Conservation (phyloP, 2,329 filamentous ascomycete species). For the Zalaria obscura region DNA sequence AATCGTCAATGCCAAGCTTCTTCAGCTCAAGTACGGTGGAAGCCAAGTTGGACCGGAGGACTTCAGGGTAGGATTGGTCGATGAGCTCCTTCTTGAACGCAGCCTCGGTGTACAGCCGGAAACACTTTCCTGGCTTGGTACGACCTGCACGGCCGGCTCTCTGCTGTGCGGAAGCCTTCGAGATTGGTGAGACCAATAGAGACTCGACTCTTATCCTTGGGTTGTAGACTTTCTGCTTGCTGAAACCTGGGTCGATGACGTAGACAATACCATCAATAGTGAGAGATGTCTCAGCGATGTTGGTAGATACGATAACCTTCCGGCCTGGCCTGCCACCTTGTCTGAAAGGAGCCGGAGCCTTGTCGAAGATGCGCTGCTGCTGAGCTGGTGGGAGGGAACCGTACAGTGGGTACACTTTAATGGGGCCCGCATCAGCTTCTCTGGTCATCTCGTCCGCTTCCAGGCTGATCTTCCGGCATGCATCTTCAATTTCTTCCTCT, state of each 20-base stretch:
- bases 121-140: constrained; percentile 96
- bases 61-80: constrained; percentile 92
- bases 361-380: constrained; percentile 91
- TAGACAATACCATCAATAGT: constrained; percentile 99
- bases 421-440: constrained; percentile 80
- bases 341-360: constrained; percentile 58
- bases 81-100: constrained; percentile 98
- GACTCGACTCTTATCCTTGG: constrained; percentile 93
- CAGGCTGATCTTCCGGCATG: constrained; percentile 76
- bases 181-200: constrained; percentile 92
- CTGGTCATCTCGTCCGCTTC: constrained; percentile 85
- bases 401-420: constrained; percentile 87
- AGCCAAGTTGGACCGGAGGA: constrained; percentile 84
- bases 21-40: constrained; percentile 94
- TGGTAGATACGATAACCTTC: constrained; percentile 88
- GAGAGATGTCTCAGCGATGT: constrained; percentile 94
- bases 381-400: constrained; percentile 83
- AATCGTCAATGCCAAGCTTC: constrained; percentile 87
- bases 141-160: constrained; percentile 97
- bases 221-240: constrained; percentile 99
- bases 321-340: constrained; percentile 75
- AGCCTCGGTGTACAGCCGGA: constrained; percentile 85
- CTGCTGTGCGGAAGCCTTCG: constrained; percentile 93
- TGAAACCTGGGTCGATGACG: constrained; percentile 97
- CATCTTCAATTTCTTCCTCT: constrained; percentile 97